Evolutionary conservation across 495 filamentous ascomycete genomes (phyloP).

Genomic region (Trichoderma asperelloides): DNA sequence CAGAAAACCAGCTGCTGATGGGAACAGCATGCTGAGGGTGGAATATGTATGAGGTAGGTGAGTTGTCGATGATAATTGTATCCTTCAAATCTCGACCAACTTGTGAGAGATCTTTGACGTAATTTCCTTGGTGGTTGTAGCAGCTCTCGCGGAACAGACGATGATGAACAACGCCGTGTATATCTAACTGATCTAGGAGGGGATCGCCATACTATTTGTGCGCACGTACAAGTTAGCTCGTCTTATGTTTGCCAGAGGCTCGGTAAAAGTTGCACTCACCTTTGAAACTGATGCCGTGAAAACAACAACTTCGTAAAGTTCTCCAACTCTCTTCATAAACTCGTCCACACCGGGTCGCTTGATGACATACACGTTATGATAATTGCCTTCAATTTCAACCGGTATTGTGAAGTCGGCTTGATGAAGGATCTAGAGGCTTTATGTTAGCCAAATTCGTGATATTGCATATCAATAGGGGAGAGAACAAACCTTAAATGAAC

Average conservation of each 20-base stretch:
- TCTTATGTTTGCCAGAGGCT: neutral
- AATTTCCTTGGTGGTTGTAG: constrained; percentile 99
- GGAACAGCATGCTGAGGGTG: constrained; percentile 98
- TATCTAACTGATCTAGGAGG: constrained; percentile 91
- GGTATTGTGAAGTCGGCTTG: constrained; percentile 99
- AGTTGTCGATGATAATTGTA: constrained; percentile 99
- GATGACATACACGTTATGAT: constrained; percentile 99
- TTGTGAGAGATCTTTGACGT: constrained; percentile 98
- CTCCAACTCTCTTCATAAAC: constrained; percentile 97
- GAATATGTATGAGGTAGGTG: constrained; percentile 98
- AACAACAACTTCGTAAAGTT: constrained; percentile 96
- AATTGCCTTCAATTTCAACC: constrained; percentile 97
- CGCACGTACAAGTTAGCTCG: constrained; percentile 9
- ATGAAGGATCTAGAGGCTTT: constrained; percentile 66
- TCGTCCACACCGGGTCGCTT: constrained; percentile 95
- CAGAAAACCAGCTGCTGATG: constrained; percentile 99
- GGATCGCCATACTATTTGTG: constrained; percentile 81
- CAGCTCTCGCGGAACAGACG: constrained; percentile 96
- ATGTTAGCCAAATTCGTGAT: constrained; percentile 19
- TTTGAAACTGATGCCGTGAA: constrained; percentile 99
- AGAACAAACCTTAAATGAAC: constrained; percentile 85
- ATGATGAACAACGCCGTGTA: constrained; percentile 94
- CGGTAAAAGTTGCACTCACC: constrained; percentile 42
- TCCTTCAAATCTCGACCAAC: constrained; percentile 91
- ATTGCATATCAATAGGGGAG: neutral